Conservation (phyloP, 441 rosid genomes). For the Geranium incanum region DNA sequence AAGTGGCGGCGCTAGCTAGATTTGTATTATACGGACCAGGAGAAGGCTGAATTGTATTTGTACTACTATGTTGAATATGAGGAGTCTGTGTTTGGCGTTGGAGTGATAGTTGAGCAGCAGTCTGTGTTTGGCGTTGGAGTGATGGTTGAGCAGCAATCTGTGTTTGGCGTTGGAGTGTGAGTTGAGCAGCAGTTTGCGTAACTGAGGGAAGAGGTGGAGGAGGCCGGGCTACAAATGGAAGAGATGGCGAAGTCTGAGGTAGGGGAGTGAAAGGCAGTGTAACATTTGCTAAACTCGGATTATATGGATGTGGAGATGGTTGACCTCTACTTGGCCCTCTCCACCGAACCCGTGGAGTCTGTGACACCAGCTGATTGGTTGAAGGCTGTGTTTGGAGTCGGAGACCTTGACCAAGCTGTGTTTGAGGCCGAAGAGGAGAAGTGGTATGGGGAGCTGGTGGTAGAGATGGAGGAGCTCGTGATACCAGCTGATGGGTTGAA, state of each 20-base stretch:
- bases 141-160: too few relatives aligned
- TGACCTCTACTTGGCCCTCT: not conserved
- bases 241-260: not conserved
- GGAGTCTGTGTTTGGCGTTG: too few relatives aligned
- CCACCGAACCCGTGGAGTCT: not conserved
- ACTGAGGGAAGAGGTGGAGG: too few relatives aligned
- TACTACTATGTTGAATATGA: too few relatives aligned
- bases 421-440: not conserved
- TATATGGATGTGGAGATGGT: not conserved
- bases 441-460: not conserved
- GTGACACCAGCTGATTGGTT: not conserved
- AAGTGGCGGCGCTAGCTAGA: too few relatives aligned
- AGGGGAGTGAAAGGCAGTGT: not conserved
- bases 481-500: not conserved
- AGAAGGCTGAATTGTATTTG: too few relatives aligned
- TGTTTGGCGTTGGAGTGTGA: too few relatives aligned
- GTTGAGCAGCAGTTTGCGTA: too few relatives aligned
- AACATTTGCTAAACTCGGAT: not conserved
- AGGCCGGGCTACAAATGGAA: not conserved
- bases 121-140: too few relatives aligned
- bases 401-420: not conserved
- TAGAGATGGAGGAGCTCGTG: not conserved
- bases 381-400: not conserved
- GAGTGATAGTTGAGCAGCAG: too few relatives aligned
- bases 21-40: too few relatives aligned